Evolutionary conservation across 2,329 filamentous ascomycete species (phyloP).

Genomic region (Sphaerulina populicola): DNA sequence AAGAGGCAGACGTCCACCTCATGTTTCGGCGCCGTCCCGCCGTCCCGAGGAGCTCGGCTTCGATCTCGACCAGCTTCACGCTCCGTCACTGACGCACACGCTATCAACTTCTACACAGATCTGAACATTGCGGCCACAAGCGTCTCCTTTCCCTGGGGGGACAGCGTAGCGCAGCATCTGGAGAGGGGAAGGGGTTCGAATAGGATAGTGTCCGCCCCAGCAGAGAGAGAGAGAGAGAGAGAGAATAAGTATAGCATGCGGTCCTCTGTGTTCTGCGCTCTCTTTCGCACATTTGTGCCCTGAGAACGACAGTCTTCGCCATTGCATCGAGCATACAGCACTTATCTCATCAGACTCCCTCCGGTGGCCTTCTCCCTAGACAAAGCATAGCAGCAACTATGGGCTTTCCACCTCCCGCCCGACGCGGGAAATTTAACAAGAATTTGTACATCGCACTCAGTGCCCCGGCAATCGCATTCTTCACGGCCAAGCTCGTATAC

Average conservation of each 20-base stretch:
- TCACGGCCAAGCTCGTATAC: slow-evolving; percentile 12
- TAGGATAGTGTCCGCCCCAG: not conserved
- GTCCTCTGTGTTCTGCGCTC: slow-evolving; percentile 1
- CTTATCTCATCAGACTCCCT: not conserved
- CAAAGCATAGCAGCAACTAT: not conserved
- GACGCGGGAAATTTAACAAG: slow-evolving; percentile 3
- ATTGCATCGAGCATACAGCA: not conserved
- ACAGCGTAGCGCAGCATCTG: not conserved
- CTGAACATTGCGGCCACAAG: not conserved
- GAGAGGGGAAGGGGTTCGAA: not conserved
- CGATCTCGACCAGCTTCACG: not conserved
- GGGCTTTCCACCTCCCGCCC: slow-evolving; percentile 5
- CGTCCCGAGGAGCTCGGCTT: not conserved
- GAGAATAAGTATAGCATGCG: slow-evolving; percentile 10
- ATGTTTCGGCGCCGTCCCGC: not conserved
- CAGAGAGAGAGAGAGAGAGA: too few relatives aligned
- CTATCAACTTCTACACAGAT: not conserved
- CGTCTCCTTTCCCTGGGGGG: not conserved
- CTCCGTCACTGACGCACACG: not conserved
- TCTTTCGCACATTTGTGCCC: slow-evolving; percentile 5
- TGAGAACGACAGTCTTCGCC: not conserved
- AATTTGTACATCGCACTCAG: slow-evolving; percentile 22
- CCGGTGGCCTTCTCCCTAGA: too few relatives aligned
- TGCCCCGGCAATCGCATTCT: slow-evolving; percentile 16
- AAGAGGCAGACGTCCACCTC: not conserved